Conservation (phyloP, 2,329 filamentous ascomycete species). For the Aureobasidium lini region DNA sequence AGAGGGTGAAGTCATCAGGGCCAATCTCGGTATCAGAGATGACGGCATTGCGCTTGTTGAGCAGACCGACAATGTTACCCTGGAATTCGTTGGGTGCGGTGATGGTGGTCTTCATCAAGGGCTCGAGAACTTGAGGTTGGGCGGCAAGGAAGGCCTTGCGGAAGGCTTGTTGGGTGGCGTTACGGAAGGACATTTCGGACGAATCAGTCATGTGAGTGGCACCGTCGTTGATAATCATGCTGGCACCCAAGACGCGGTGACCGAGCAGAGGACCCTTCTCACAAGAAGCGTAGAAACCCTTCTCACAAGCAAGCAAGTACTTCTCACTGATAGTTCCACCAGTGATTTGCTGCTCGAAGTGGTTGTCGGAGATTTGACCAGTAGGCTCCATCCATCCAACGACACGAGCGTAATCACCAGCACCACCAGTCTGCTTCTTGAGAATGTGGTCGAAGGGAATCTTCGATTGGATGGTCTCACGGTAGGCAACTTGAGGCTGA, state of each 20-base stretch:
- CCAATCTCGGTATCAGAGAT: conserved; percentile 96
- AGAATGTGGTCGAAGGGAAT: conserved; percentile 88
- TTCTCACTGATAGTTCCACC: conserved; percentile 93
- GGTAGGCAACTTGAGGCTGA: conserved; percentile 92
- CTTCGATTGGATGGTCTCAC: conserved; percentile 77
- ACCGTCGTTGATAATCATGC: conserved; percentile 92
- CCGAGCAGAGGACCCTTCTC: conserved; percentile 85
- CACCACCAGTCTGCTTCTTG: conserved; percentile 91
- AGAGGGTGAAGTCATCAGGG: conserved; percentile 85
- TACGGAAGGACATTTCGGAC: conserved; percentile 91
- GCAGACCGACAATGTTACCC: conserved; percentile 83
- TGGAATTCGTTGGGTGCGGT: conserved; percentile 97
- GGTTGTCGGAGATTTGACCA: conserved; percentile 62
- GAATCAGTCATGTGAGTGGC: conserved; percentile 97
- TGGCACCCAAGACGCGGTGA: conserved; percentile 81
- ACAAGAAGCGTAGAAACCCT: conserved; percentile 80
- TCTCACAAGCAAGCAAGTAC: conserved; percentile 87
- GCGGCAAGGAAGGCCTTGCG: conserved; percentile 81
- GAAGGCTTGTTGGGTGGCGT: conserved; percentile 93
- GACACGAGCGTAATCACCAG: conserved; percentile 91
- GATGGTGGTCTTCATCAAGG: conserved; percentile 96
- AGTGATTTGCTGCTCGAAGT: conserved; percentile 78
- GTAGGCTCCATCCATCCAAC: conserved; percentile 87
- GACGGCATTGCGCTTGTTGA: conserved; percentile 94
- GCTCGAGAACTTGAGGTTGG: conserved; percentile 79